Base-by-base conservation (phyloP, 108 stramenopile genomes). In the Fistulifera pelliculosa region DNA sequence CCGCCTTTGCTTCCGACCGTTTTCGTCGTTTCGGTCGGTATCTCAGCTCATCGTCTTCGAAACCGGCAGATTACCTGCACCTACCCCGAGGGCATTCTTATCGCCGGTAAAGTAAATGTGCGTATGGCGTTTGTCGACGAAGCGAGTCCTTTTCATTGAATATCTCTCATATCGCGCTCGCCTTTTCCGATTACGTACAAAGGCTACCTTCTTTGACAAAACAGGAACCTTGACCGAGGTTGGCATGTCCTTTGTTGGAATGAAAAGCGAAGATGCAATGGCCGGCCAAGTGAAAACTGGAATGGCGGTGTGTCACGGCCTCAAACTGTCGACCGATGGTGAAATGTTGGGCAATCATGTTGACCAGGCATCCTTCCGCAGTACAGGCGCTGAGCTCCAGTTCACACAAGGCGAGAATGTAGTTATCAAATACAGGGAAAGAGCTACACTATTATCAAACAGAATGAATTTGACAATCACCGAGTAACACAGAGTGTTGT, bases 141-240 rank as follows among this genome's bases (percentile, higher is more conserved):
- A n/a, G n/a, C n/a, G n/a, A n/a, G n/a, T n/a, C n/a, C n/a, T n/a
- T n/a, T n/a, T n/a, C n/a, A n/a, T n/a, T n/a, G n/a, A n/a, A n/a
- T n/a, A n/a, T n/a, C n/a, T n/a, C n/a, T n/a, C n/a, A n/a, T n/a
- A n/a, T n/a, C n/a, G n/a, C n/a, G n/a, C n/a, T n/a, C n/a, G n/a
- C n/a, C n/a, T n/a, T n/a, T n/a, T n/a, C n/a, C n/a, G n/a, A n/a
- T n/a, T n/a, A n/a, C n/a, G n/a, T n/a, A n/a, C n/a, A n/a, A n/a
- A n/a, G n/a, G n/a, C n/a, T n/a, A n/a, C 72, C 1, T 81, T 87
- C 67, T 93, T 93, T 65, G 91, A 93, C 62, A 93, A 93, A 54
- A n/a, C n/a, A 0, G 84, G 84, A 0, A 85, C 84, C n/a, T 48
- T 85, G 22, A 85, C 84, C 18, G 69, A 81, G 21, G 74, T 79